Evolutionary conservation across 108 stramenopile species (phyloP), one percentile per base, ranked within the genome.

Genomic region (Skeletonema marinoi): DNA sequence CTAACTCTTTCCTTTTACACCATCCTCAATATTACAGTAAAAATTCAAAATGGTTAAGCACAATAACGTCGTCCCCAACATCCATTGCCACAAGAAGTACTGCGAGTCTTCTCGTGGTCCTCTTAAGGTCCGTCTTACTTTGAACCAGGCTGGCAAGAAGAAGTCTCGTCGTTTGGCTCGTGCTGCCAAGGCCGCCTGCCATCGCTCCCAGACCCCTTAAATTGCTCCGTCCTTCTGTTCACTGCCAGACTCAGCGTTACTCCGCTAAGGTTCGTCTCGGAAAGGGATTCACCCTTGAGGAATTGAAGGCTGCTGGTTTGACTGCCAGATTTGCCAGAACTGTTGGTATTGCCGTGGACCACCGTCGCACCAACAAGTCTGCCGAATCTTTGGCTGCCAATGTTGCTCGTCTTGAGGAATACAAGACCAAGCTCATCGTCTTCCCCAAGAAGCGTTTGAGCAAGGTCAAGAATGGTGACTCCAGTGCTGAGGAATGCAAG

Each of bases 81-180:
- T 92, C 84, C 98, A 99, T 83, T 99, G 97, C 95, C 89, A 96
- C 85, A 99, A 99, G 94, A 96, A 98, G 93, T 96, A 90, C 83
- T 65, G 65, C 68, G 69, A 87, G 66, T 87, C 91, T 81, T 89
- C 90, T 66, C 92, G 95, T 82, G 95, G 95, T 77, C 95, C 95
- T n/a, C 87, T 96, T 71, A 93, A 96, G 87, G 94, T 96, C 74
- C 87, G 81, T 60, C 92, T 98, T 62, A 83, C 89, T 82, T 85
- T 99, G 77, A 86, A 98, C 94, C 98, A 99, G 90, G 97, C 99
- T 60, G 86, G 87, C 50, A 92, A 94, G 83, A 99, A 99, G 91
- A 97, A 98, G 88, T 83, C 93, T 51, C 97, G 99, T 59, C 97
- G 99, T 67, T 75, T 93, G 50, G 87, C 89, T 14, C 95, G 99